These are phyloP conservation scores for Cladosporium cucumerinum DNA, from an alignment of 2,329 filamentous ascomycete species.

Conservation along the genomic window DNA sequence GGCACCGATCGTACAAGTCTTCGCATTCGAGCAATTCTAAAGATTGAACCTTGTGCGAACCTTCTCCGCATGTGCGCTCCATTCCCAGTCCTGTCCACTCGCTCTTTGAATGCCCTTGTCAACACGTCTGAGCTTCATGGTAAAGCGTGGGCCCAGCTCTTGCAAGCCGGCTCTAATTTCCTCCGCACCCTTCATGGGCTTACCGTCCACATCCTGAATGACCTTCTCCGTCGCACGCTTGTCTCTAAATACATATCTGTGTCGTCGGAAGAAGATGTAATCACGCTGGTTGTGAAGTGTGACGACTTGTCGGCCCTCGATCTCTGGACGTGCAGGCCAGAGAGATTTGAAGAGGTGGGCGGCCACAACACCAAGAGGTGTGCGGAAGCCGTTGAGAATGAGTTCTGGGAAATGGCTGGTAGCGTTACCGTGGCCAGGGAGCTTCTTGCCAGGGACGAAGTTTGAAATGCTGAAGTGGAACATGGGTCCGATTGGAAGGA, in stretches of 20 bases:
- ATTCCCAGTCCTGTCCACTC: conserved; percentile 86
- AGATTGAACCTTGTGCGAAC: conserved; percentile 89
- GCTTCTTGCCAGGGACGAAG: conserved; percentile 81
- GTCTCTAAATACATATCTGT: conserved; percentile 90
- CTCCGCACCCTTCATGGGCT: conserved; percentile 79
- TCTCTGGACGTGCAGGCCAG: conserved; percentile 77
- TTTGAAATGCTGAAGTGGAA: conserved; percentile 90
- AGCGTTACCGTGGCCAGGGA: conserved; percentile 85
- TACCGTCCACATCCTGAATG: conserved; percentile 76
- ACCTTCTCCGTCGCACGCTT: conserved; percentile 84
- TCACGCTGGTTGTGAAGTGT: conserved; percentile 94
- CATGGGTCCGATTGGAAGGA: conserved; percentile 80
- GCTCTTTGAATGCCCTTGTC: conserved; percentile 81
- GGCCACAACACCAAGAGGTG: conserved; percentile 81
- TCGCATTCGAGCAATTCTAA: conserved; percentile 40
- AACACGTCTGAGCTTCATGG: conserved; percentile 82
- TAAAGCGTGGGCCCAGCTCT: conserved; percentile 80
- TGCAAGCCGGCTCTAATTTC: conserved; percentile 82
- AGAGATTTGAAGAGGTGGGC: conserved; percentile 78
- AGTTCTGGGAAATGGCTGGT: conserved; percentile 90
- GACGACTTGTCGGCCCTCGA: conserved; percentile 83
- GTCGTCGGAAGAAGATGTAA: conserved; percentile 88
- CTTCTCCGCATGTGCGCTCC: conserved; percentile 96
- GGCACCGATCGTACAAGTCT: not conserved
- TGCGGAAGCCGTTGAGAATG: conserved; percentile 91